phyloP scores from a whole-genome alignment of 1,284 basidiomycete genomes.

The Tilletia indica region DNA sequence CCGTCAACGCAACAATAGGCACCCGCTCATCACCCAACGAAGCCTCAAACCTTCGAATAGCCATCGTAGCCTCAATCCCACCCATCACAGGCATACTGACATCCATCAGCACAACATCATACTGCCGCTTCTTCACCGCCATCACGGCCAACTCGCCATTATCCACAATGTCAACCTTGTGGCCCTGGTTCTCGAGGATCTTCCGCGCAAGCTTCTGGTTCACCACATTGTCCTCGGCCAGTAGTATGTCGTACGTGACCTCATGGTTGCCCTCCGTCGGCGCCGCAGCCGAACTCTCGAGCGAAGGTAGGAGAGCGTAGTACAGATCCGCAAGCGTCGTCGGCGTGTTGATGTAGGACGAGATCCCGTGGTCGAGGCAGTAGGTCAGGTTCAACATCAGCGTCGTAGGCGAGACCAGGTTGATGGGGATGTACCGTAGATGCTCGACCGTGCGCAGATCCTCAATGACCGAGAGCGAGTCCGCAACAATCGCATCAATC shows the following conservation, averaged over 20 bases:
- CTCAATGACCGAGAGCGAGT: slow-evolving; percentile 81
- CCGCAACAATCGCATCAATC: slow-evolving; percentile 93
- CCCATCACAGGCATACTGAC: slow-evolving; percentile 67
- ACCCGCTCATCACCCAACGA: slow-evolving; percentile 70
- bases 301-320: slow-evolving; percentile 85
- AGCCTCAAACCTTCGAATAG: slow-evolving; percentile 71
- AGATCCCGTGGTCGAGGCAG: slow-evolving; percentile 87
- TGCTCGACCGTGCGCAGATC: slow-evolving; percentile 88
- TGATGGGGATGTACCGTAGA: slow-evolving; percentile 91
- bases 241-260: slow-evolving; percentile 84
- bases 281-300: slow-evolving; percentile 86
- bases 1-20: slow-evolving; percentile 93
- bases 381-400: slow-evolving; percentile 56
- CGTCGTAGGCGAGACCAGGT: slow-evolving; percentile 69
- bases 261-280: slow-evolving; percentile 75
- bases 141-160: slow-evolving; percentile 90
- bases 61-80: slow-evolving; percentile 66
- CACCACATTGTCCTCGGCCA: slow-evolving; percentile 96
- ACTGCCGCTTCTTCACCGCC: slow-evolving; percentile 75
- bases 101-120: slow-evolving; percentile 79
- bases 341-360: slow-evolving; percentile 86
- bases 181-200: slow-evolving; percentile 94
- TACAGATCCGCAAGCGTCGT: slow-evolving; percentile 83
- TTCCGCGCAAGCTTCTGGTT: slow-evolving; percentile 97
- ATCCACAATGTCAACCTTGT: slow-evolving; percentile 93